These are phyloP conservation scores for Penicillium canescens DNA, from an alignment of 495 filamentous ascomycete species.

Conservation along the genomic window DNA sequence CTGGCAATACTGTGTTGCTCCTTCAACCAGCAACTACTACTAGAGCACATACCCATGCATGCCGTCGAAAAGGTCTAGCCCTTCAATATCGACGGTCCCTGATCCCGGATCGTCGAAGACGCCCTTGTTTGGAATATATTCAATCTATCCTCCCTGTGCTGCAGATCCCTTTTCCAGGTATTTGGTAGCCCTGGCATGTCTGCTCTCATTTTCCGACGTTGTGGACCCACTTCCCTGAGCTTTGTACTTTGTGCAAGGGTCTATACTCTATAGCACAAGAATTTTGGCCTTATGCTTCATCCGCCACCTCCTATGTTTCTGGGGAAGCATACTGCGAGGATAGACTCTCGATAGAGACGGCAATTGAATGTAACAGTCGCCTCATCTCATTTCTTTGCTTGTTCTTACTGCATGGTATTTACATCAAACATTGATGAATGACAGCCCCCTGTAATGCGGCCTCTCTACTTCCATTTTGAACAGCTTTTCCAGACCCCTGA, in stretches of 20 bases:
- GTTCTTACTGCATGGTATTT: constrained; percentile 4
- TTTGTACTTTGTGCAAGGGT: constrained; percentile 5
- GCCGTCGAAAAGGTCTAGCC: constrained; percentile 9
- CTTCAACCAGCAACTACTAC: not conserved
- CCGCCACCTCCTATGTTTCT: constrained; percentile 7
- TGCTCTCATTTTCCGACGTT: constrained; percentile 18
- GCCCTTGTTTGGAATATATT: constrained; percentile 27
- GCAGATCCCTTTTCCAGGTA: constrained; percentile 22
- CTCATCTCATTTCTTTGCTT: not conserved
- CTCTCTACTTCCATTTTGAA: not conserved
- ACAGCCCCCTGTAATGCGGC: not conserved
- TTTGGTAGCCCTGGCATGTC: constrained; percentile 27
- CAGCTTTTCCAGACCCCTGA: not conserved
- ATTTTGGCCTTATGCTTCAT: constrained; percentile 2
- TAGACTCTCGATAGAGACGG: not conserved
- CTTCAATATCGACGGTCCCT: not conserved
- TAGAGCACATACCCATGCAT: constrained; percentile 1
- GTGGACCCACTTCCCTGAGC: constrained; percentile 9
- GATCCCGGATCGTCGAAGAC: not conserved
- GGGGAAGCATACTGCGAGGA: not conserved
- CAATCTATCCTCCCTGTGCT: constrained; percentile 16
- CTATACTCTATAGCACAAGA: not conserved
- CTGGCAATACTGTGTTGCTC: not conserved
- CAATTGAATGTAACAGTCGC: not conserved
- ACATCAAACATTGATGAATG: not conserved